These are phyloP conservation scores for Peronospora belbahrii DNA, from an alignment of 352 stramenopile genomes.

Conservation along the genomic window DNA sequence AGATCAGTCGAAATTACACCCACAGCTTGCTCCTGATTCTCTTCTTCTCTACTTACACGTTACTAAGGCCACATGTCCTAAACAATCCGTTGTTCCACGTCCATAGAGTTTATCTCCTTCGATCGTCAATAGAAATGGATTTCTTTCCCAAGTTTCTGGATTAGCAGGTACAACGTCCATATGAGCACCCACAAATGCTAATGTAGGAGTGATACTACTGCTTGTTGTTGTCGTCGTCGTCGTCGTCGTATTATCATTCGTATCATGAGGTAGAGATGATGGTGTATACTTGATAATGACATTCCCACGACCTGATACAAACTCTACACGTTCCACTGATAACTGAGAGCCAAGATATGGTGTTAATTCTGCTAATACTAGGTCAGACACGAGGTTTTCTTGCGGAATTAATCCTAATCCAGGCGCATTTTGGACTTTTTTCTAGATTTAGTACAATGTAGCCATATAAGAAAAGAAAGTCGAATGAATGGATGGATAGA, in stretches of 20 bases:
- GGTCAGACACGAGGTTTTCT: conserved; percentile 80
- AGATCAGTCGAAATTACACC: not conserved
- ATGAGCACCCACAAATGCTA: conserved; percentile 83
- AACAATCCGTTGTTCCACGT: conserved; percentile 89
- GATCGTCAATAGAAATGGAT: conserved; percentile 84
- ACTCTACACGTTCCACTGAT: conserved; percentile 72
- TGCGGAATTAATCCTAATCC: conserved; percentile 39
- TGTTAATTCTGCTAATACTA: conserved; percentile 78
- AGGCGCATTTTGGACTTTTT: conserved; percentile 46
- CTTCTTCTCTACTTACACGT: conserved; percentile 36
- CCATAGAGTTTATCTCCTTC: conserved; percentile 90
- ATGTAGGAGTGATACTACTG: conserved; percentile 40
- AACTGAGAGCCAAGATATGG: conserved; percentile 65
- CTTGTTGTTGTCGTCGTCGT: no score
- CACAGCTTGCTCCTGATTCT: not conserved
- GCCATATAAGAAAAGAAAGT: not conserved
- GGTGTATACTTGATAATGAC: conserved; percentile 88
- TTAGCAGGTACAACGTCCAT: conserved; percentile 92
- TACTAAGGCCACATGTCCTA: conserved; percentile 89
- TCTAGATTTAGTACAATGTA: conserved; percentile 5
- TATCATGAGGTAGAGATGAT: no score
- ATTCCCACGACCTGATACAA: conserved; percentile 80
- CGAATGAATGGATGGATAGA: not conserved
- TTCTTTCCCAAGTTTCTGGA: conserved; percentile 80
- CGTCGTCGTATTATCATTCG: no score